Conservation (phyloP, 73 alveolate genomes). For the Durusdinium trenchii region DNA sequence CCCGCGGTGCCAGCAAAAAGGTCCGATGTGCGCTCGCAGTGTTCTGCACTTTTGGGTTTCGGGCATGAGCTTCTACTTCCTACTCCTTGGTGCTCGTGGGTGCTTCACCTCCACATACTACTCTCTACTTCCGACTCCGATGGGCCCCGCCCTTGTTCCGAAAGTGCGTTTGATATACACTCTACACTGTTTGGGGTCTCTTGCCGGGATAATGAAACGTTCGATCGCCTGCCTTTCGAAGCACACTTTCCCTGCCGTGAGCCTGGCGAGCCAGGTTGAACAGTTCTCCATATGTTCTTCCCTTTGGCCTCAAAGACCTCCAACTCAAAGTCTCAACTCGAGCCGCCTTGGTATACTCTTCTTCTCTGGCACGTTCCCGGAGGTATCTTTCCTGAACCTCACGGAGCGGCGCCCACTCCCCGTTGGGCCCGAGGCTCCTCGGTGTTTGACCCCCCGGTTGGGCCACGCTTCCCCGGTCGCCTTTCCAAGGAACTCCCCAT, state of each 20-base stretch:
- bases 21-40: too few species aligned
- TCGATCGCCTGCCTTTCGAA: conserved; percentile 12
- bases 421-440: not conserved
- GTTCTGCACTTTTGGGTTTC: too few species aligned
- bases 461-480: too few species aligned
- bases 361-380: conserved; percentile 7
- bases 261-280: not conserved
- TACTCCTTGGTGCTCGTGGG: too few species aligned
- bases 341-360: conserved; percentile 1
- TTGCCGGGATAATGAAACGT: too few species aligned
- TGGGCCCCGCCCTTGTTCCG: too few species aligned
- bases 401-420: not conserved
- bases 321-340: not conserved
- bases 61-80: too few species aligned
- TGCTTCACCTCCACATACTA: too few species aligned
- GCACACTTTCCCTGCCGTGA: conserved; percentile 21
- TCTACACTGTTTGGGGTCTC: too few species aligned
- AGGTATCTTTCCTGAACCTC: conserved; percentile 34
- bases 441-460: not conserved
- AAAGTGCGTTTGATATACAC: too few species aligned
- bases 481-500: conserved; percentile 51
- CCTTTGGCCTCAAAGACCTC: not conserved
- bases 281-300: not conserved
- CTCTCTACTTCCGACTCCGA: too few species aligned
- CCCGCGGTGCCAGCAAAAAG: too few species aligned